Percentiles rank a stretch among this genome's conserved stretches.
phyloP scores from a whole-genome alignment of 2,329 filamentous ascomycete genomes.

The Colletotrichum chrysophilum region DNA sequence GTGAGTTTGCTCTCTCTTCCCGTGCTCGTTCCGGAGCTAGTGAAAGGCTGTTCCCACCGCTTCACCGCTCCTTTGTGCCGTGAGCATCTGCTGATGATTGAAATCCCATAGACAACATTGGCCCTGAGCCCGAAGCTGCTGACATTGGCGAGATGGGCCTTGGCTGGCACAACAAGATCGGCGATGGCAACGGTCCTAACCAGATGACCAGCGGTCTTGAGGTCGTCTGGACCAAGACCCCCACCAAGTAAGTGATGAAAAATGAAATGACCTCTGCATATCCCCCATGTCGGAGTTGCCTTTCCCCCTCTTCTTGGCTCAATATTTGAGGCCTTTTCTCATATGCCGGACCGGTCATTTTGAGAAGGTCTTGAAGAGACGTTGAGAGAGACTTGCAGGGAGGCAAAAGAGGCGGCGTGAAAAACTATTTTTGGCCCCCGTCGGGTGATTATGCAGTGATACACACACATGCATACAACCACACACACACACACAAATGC shows the following conservation, averaged over 20 bases:
- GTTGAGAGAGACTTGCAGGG: background rate
- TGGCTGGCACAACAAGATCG: slow-evolving; percentile 72
- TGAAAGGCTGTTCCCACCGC: background rate
- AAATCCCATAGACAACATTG: slow-evolving; percentile 62
- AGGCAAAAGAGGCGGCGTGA: background rate
- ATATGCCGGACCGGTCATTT: background rate
- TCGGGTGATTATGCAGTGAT: slow-evolving; percentile 18
- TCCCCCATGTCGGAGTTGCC: background rate
- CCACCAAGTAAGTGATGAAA: slow-evolving; percentile 54
- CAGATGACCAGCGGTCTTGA: slow-evolving; percentile 80
- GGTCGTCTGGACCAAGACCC: slow-evolving; percentile 80
- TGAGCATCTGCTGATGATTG: background rate
- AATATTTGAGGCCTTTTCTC: background rate
- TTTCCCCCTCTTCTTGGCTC: background rate
- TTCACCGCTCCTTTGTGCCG: background rate
- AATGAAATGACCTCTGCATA: background rate
- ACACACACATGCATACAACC: background rate
- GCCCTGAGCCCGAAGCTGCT: slow-evolving; percentile 70
- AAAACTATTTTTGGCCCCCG: slow-evolving; percentile 8
- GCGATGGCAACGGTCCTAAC: slow-evolving; percentile 71
- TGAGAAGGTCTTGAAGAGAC: background rate
- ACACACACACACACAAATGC: background rate
- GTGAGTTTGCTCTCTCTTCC: background rate
- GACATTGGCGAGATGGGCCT: slow-evolving; percentile 70
- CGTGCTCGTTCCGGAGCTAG: background rate